phyloP scores from a whole-genome alignment of 768 basidiomycete genomes.

The Boletus bicolor region DNA sequence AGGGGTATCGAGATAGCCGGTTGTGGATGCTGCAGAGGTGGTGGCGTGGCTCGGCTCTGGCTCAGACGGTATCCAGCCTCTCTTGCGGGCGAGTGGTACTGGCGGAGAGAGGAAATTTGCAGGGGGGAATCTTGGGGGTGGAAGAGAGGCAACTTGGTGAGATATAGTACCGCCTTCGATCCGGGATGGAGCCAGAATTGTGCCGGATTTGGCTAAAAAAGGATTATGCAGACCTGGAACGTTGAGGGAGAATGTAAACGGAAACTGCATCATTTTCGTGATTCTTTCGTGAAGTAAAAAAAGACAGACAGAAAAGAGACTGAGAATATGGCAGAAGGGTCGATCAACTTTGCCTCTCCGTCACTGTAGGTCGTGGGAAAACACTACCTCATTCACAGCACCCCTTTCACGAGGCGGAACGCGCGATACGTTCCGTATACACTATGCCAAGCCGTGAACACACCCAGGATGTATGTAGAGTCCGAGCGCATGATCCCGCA shows the following conservation, averaged over 20 bases:
- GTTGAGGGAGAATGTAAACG: constrained; percentile 68
- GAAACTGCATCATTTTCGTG: constrained; percentile 48
- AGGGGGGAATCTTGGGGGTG: constrained; percentile 16
- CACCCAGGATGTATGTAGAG: too few species aligned
- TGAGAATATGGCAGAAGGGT: not conserved
- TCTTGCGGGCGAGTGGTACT: constrained; percentile 48
- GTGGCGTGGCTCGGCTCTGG: constrained; percentile 53
- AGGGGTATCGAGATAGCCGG: constrained; percentile 68
- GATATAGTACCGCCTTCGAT: constrained; percentile 25
- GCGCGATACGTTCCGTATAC: too few species aligned
- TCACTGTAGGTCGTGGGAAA: constrained; percentile 5
- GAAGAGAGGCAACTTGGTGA: constrained; percentile 16
- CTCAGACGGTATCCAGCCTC: constrained; percentile 70
- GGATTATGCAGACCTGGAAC: constrained; percentile 69
- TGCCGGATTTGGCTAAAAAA: constrained; percentile 39
- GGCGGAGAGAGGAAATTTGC: constrained; percentile 32
- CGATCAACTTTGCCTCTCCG: not conserved
- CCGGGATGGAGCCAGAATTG: constrained; percentile 21
- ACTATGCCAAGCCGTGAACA: too few species aligned
- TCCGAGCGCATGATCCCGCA: too few species aligned
- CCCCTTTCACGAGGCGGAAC: not conserved
- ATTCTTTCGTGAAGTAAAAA: constrained; percentile 21
- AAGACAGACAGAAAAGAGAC: not conserved
- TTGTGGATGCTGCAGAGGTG: constrained; percentile 50
- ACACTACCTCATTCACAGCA: not conserved